Base-by-base conservation (phyloP, 768 basidiomycete species). In the Tulasnella sp. region DNA sequence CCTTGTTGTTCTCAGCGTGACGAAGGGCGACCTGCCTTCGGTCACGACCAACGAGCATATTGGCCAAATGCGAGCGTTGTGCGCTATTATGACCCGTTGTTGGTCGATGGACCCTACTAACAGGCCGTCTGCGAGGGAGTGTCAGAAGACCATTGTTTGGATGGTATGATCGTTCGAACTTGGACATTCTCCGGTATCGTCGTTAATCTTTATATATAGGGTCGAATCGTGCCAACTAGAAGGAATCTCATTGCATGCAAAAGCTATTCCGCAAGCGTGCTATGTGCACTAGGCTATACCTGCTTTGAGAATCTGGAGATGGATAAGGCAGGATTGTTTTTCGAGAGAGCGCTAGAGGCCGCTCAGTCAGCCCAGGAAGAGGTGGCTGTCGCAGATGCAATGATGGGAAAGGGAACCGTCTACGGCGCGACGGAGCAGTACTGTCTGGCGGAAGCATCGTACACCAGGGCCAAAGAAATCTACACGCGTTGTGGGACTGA, bases 31-130 rank as follows among this genome's bases (percentile, higher is more conserved):
- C 1, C 64, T 69, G 14, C 64, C 64, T 14, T 12, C 12, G 8
- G 34, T 69, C 12, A 37, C 64, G 34, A 69, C 31, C 64, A 69
- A 69, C 18, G 64, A 69, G 64, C 64, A 69, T 37, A 69, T 69
- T 18, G 8, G 9, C 12, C 64, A 69, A 69, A 2, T 69, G 12
- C 64, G 34, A 37, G n/a, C 28, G 3, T 12, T 69, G 5, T 69
- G 28, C 34, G 31, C 12, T 34, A 69, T 69, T 3, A 69, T 69
- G 64, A 37, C n/a, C 6, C 31, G 64, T 18, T 69, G 64, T 12
- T 69, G 64, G 64, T 14, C n/a, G 5, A 34, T 69, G 28, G 14
- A 69, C 34, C n/a, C 28, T 9, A 31, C 4, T 16, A 37, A 14
- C 3, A 69, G 64, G 16, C 64, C 64, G 9, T 11, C 28, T 24